phyloP scores from a whole-genome alignment of 2,329 filamentous ascomycete genomes.

The Cordyceps farinosa region DNA sequence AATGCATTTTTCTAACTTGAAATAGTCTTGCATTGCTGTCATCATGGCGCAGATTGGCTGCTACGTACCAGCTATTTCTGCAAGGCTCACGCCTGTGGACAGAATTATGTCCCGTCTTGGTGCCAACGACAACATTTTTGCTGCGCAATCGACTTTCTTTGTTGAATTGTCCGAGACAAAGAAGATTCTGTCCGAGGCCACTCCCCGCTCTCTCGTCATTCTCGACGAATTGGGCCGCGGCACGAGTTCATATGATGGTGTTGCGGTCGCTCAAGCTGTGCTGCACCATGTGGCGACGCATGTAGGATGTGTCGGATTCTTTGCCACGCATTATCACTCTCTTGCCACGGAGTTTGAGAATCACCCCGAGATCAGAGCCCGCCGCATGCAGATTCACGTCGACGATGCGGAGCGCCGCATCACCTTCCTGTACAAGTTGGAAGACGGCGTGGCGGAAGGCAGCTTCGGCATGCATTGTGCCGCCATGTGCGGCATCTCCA shows the following conservation, averaged over 20 bases:
- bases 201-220: slow-evolving; percentile 89
- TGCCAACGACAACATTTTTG: slow-evolving; percentile 98
- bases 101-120: slow-evolving; percentile 98
- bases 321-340: slow-evolving; percentile 96
- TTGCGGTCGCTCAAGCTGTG: slow-evolving; percentile 93
- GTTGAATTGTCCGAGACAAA: slow-evolving; percentile 96
- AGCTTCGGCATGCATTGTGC: slow-evolving; percentile 99
- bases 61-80: slow-evolving; percentile 79
- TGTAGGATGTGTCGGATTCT: slow-evolving; percentile 91
- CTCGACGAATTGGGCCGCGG: slow-evolving; percentile 94
- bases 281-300: slow-evolving; percentile 94
- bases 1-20: slow-evolving; percentile 24
- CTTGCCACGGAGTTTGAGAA: slow-evolving; percentile 84
- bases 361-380: slow-evolving; percentile 82
- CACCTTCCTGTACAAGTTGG: slow-evolving; percentile 94
- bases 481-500: slow-evolving; percentile 92
- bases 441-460: slow-evolving; percentile 89
- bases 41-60: slow-evolving; percentile 98
- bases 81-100: slow-evolving; percentile 83
- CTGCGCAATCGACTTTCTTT: slow-evolving; percentile 96
- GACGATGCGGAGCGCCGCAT: slow-evolving; percentile 80
- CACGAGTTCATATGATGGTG: slow-evolving; percentile 92
- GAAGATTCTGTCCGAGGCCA: slow-evolving; percentile 94
- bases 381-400: slow-evolving; percentile 92
- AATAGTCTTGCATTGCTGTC: slow-evolving; percentile 83